These are phyloP conservation scores for Trichosporon ovoides DNA, from an alignment of 1,284 basidiomycete species.

Conservation along the genomic window DNA sequence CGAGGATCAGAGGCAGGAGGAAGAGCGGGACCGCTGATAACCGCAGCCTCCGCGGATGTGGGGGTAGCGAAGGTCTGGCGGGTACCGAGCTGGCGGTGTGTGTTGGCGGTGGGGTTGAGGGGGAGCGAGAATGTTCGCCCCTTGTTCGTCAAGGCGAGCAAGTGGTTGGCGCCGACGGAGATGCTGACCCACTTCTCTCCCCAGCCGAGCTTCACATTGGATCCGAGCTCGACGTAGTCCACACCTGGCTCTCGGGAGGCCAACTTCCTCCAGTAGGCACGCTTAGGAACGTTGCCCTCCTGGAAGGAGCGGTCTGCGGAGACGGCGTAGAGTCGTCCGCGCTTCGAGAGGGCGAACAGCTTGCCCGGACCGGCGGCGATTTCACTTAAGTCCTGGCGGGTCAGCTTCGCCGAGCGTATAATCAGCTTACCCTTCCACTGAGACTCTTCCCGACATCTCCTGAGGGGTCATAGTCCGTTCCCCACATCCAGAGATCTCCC, in stretches of 20 bases:
- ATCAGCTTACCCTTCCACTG: constrained; percentile 66
- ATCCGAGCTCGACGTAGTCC: constrained; percentile 48
- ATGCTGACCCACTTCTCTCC: constrained; percentile 66
- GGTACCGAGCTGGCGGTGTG: constrained; percentile 78
- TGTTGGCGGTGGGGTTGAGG: constrained; percentile 70
- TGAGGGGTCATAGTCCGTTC: constrained; percentile 54
- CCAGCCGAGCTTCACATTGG: constrained; percentile 54
- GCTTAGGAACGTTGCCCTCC: constrained; percentile 23
- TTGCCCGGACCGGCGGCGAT: constrained; percentile 56
- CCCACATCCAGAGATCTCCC: constrained; percentile 89
- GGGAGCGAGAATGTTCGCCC: constrained; percentile 79
- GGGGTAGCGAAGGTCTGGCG: constrained; percentile 54
- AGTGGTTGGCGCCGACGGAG: constrained; percentile 69
- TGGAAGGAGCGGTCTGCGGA: constrained; percentile 52
- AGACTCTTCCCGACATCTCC: constrained; percentile 53
- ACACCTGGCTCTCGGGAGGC: constrained; percentile 42
- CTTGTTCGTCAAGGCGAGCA: constrained; percentile 74
- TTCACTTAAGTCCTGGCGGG: constrained; percentile 60
- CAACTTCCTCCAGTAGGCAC: constrained; percentile 32
- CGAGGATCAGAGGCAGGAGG: constrained; percentile 54
- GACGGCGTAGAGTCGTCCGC: constrained; percentile 68
- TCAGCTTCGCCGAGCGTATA: neutral
- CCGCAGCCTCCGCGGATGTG: constrained; percentile 30
- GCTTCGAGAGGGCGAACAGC: constrained; percentile 64
- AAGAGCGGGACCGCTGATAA: constrained; percentile 28